Evolutionary conservation across 1,284 basidiomycete species (phyloP), one percentile per base, ranked within the genome.

Genomic region (Kwoniella shivajii): DNA sequence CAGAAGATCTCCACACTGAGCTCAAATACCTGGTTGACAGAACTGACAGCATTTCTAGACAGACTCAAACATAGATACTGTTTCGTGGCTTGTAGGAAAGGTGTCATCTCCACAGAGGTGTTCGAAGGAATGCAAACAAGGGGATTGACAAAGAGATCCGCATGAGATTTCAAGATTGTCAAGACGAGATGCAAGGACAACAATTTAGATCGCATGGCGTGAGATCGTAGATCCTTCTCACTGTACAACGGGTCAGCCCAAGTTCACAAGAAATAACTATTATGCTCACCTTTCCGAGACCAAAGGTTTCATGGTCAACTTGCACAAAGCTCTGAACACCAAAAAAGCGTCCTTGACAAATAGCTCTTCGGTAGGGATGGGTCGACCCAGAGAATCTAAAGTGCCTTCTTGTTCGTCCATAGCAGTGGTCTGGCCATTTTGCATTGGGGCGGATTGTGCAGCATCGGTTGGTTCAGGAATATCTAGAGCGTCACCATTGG

Each of bases 1-100:
- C 95, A 99, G 78, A 99, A 99, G 66, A 99, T 97, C 79, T 99
- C 96, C 54, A 97, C 94, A 69, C 91, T 92, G 50, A 95, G 86
- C 75, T 99, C 97, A 75, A 99, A 99, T 20, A 99, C 94, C 76
- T 96, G 94, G 18, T 89, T 88, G 20, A 99, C 91, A 7, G 93
- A 87, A 73, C 90, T 94, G 61, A 98, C 89, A 46, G 95, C 95
- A 75, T 99, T 99, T 48, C 96, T 85, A 68, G 92, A 96, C 67
- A 99, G 79, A 63, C 88, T 89, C 63, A 97, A 80, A 77, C 95
- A 98, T 56, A 99, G 84, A 77, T 96, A 96, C 74, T 96, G 93
- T 73, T 92, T 96, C 61, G 92, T 86, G 16, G 92, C 92, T 73
- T 95, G 90, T 49, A 91, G 83, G 75, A 98, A 95, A 2, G 86